Evolutionary conservation across 495 filamentous ascomycete species (phyloP), one percentile per base, ranked within the genome.

Genomic region (Cercophora newfieldiana): DNA sequence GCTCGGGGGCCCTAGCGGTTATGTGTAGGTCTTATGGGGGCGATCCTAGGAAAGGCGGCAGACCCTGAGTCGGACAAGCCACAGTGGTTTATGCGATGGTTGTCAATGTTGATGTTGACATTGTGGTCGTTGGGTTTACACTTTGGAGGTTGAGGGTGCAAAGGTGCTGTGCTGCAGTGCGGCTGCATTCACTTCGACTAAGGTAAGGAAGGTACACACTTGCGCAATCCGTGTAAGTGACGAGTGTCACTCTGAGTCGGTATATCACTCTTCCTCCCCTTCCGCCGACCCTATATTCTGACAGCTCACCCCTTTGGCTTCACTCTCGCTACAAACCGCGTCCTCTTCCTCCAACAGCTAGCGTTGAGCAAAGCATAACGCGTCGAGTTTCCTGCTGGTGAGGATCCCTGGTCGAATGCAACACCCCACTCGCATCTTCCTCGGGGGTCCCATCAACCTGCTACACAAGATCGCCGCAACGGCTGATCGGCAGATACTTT

Each of bases 401-500:
- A 44, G 37, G 37, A 44, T 53, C n/a, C 50, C 56, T 31, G 56
- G 56, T 59, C 59, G 44, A 48, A 1, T 16, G 44, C 33, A 29
- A 28, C 16, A 18, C 59, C 22, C 37, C 50, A 53, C 50, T 7
- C 2, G 8, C 3, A 2, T 21, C 22, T 14, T 0, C 10, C 26
- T 59, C 18, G 8, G 14, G 7, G 16, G 7, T 30, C 59, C 59
- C 59, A 61, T 61, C 59, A 61, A 61, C 21, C 47, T 61, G 37
- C 21, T 21, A 61, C 47, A 61, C 59, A 24, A 60, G 59, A 51
- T 61, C 59, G 59, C 59, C 29, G 44, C 49, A 21, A 29, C 59
- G 25, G 59, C 1, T 44, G 59, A 61, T 61, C 59, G 25, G 59
- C 59, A 51, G 21, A 49, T 61, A 49, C 30, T 21, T 51, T 12